Base-by-base conservation (phyloP, 2,329 filamentous ascomycete species). In the Xylaria hypoxylon region DNA sequence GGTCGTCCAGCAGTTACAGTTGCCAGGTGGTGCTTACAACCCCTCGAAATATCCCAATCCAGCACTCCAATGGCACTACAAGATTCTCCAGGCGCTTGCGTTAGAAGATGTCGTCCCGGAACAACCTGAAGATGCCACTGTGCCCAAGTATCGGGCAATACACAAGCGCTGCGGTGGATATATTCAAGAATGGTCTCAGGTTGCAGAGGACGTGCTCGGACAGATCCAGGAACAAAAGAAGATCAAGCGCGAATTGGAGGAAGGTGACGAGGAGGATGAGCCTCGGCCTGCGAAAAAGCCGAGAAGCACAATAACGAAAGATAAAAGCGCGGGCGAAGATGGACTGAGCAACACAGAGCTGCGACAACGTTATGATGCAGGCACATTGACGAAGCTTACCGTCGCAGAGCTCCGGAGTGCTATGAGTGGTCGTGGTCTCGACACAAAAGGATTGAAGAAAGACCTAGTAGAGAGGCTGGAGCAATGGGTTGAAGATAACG, bases 41-140 rank as follows among this genome's bases (percentile, higher is more conserved):
- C 94, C 95, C 1, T 83, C 84, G 1, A 96, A 91, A 75, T 98
- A 97, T 74, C 93, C 96, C 0, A 99, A 99, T 68, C 94, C 94
- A 10, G 87, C 92, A 8, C 84, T 99, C 26, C 96, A 99, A 80
- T 99, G 95, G 94, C 96, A 98, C 81, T 99, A 98, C 83, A 90
- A 89, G 68, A 97, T 99, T 51, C 82, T 99, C 0, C 96, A 99
- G 79, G 91, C 92, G 6, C 85, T 97, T 64, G 96, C 96, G 0
- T 84, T 99, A 0, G 94, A 97, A 40, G 96, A 99, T 77, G 94
- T 97, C 71, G 81, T 97, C 1, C 94, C 94, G 0, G 90, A 92
- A 22, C 86, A 90, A 56, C 80, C 80, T 1, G 84, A 87, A 15
- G 96, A 99, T 76, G 90, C 91, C 70, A 98, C 96, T 0, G 77